These are phyloP conservation scores for Trebouxia sp. DNA, from an alignment of 139 green algal species.

Conservation along the genomic window DNA sequence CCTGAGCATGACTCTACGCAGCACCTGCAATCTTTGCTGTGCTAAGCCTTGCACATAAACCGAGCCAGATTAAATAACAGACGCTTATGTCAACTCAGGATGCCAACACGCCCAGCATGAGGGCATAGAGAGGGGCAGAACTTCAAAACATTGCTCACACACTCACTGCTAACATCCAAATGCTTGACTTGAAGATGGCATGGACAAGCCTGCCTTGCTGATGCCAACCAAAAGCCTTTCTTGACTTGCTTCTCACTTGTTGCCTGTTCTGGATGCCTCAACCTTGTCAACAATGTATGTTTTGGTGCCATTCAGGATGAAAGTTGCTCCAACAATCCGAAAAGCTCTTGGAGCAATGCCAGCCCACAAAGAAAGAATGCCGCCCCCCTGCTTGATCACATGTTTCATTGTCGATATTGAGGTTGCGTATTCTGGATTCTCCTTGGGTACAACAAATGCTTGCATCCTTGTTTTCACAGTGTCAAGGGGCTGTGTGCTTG, in stretches of 20 bases:
- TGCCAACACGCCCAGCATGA: too few species aligned
- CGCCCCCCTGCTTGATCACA: background rate
- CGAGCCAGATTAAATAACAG: too few species aligned
- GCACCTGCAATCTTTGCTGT: too few species aligned
- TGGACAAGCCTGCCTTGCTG: background rate
- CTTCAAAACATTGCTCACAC: too few species aligned
- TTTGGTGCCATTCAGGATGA: slow-evolving; percentile 13
- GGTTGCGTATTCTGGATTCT: background rate
- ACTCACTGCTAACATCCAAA: too few species aligned
- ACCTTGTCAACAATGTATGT: slow-evolving; percentile 19
- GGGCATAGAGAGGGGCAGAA: too few species aligned
- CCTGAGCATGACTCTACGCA: too few species aligned
- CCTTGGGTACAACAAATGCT: background rate
- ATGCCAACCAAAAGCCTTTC: background rate
- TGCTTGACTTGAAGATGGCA: background rate
- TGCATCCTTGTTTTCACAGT: slow-evolving; percentile 91
- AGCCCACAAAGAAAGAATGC: background rate
- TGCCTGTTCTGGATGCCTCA: background rate
- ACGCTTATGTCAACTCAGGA: too few species aligned
- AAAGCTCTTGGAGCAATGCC: slow-evolving; percentile 19
- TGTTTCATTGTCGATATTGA: background rate
- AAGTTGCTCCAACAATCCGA: slow-evolving; percentile 25
- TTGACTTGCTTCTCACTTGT: background rate
- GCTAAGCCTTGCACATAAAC: too few species aligned
- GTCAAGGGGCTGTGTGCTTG: slow-evolving; percentile 83